Evolutionary conservation across 2,329 filamentous ascomycete species (phyloP), one percentile per base, ranked within the genome.

Genomic region (Domatiomyces globalis): DNA sequence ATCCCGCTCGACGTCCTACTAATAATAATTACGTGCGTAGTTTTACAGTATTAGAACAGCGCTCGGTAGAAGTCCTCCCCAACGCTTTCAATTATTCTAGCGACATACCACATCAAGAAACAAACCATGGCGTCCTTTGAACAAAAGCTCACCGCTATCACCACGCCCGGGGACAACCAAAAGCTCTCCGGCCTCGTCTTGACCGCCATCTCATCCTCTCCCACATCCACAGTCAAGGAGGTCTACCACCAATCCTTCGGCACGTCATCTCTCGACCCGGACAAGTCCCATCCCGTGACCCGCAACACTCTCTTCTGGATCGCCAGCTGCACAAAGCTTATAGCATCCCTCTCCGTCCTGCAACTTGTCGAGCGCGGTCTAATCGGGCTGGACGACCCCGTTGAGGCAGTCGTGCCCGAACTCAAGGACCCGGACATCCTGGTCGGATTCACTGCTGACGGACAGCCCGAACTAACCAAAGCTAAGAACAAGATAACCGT

Each of bases 291-390:
- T 20, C 52, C 59, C 9, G 53, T 60, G 29, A 50, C 49, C 27
- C n/a, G 46, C 9, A 51, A 57, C 22, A 51, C 54, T n/a, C 58
- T 57, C 2, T 57, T 61, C 43, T 58, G 54, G 55, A 56, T 59
- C 33, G 59, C 59, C n/a, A 60, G 57, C 6, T 54, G 54, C 45
- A 72, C 69, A 10, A 73, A 73, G 50, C 62, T 81, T 2, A 54
- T 78, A 49, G 71, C 76, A 1, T 69, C 71, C 1, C 70, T 81
- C 49, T 72, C 76, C 2, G 70, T 70, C 1, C 59, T 81, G n/a
- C 74, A 78, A 52, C 71, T 73, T 45, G 74, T 80, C 1, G 76
- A 80, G 36, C 67, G 72, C 5, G 75, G 74, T 0, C 61, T 73
- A 0, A 58, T 79, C 0, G 60, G 60, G 1, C 64, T 80, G 0